Percentiles rank a stretch among this genome's conserved stretches.
Conservation (phyloP, 805 yeast species). For the Candida patagonica region DNA sequence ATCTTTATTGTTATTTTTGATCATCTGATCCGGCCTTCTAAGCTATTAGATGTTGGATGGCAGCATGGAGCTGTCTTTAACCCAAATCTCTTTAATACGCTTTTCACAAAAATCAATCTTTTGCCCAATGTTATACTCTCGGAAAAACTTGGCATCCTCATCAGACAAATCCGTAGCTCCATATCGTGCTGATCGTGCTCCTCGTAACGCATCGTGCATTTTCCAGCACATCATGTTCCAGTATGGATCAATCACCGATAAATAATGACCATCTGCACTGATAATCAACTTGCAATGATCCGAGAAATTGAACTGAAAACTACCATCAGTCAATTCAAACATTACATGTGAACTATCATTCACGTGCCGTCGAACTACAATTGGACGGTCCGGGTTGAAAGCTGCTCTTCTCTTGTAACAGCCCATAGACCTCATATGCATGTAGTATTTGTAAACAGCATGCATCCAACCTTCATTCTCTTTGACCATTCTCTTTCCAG, state of each 20-base stretch:
- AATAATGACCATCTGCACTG: conserved; percentile 18
- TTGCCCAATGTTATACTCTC: not conserved
- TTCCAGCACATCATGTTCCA: conserved; percentile 18
- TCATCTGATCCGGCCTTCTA: no score
- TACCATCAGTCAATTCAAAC: conserved; percentile 90
- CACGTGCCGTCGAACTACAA: conserved; percentile 73
- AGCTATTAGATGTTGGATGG: no score
- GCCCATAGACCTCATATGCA: not conserved
- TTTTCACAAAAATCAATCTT: conserved; percentile 4
- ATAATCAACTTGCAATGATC: conserved; percentile 88
- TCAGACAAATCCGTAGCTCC: not conserved
- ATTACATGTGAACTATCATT: conserved; percentile 73
- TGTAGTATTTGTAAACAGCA: not conserved
- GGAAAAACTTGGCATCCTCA: not conserved
- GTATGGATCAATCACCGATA: conserved; percentile 51
- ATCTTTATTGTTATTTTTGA: not conserved
- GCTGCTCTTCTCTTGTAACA: conserved; percentile 41
- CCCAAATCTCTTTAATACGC: not conserved
- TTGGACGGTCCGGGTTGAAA: conserved; percentile 8
- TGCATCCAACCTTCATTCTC: no score
- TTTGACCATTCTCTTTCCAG: not conserved
- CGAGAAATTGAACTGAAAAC: conserved; percentile 87
- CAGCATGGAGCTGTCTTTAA: no score
- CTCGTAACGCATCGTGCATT: conserved; percentile 4
- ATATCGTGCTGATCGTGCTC: not conserved